Evolutionary conservation across 2,329 filamentous ascomycete species (phyloP).

Genomic region (Beauveria scarabaeidicola): DNA sequence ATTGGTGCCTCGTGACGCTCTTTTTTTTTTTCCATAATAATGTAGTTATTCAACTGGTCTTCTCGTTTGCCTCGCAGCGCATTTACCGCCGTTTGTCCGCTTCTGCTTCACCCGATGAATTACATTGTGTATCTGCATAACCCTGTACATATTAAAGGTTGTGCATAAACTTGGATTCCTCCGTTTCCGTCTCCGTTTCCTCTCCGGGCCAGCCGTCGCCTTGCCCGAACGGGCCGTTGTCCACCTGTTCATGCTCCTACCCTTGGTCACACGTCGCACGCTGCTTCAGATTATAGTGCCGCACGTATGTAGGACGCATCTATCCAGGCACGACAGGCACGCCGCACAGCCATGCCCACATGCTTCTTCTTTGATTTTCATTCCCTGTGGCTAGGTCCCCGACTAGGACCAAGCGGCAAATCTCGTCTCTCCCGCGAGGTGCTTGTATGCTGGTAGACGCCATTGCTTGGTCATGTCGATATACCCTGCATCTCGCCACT

Average conservation of each 20-base stretch:
- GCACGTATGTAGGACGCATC: background rate
- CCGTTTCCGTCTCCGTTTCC: no score
- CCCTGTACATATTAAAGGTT: background rate
- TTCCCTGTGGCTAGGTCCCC: no score
- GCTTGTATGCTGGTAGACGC: background rate
- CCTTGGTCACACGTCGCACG: background rate
- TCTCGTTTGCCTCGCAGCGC: background rate
- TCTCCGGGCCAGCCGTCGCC: no score
- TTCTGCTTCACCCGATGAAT: background rate
- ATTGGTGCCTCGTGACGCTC: background rate
- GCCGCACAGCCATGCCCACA: no score
- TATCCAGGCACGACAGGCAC: no score
- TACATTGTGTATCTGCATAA: background rate
- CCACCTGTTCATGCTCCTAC: background rate
- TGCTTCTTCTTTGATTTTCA: no score
- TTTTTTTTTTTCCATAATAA: background rate
- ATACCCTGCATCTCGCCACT: background rate
- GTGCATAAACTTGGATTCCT: no score
- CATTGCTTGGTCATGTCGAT: background rate
- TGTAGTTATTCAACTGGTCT: no score
- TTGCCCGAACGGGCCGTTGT: no score
- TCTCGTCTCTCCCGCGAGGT: background rate
- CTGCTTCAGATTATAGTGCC: background rate
- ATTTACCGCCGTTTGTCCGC: background rate
- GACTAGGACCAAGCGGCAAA: no score